Evolutionary conservation across 495 filamentous ascomycete genomes (phyloP).

Genomic region (Pseudomonodictys pantanalensis): DNA sequence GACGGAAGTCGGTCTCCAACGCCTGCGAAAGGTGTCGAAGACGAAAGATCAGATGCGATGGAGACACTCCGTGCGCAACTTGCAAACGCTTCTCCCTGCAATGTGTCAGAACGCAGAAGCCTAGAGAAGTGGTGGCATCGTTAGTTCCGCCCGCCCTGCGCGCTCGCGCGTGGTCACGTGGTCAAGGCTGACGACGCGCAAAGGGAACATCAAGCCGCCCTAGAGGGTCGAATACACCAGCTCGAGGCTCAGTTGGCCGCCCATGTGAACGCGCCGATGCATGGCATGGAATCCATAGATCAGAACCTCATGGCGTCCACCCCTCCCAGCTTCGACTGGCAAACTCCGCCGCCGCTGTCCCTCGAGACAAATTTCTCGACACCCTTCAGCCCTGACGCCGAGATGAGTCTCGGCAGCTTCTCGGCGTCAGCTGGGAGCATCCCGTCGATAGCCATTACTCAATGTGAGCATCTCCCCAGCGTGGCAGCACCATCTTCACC

Average conservation of each 20-base stretch:
- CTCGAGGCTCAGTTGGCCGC: constrained; percentile 22
- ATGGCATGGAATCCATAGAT: constrained; percentile 27
- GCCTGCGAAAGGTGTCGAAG: constrained; percentile 25
- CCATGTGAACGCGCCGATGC: constrained; percentile 25
- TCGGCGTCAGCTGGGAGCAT: constrained; percentile 21
- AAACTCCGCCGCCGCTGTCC: constrained; percentile 11
- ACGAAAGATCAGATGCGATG: constrained; percentile 26
- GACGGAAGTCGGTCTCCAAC: constrained; percentile 27
- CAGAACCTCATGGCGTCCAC: constrained; percentile 6
- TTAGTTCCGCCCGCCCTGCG: neutral
- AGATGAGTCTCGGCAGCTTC: constrained; percentile 16
- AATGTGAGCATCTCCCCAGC: constrained; percentile 20
- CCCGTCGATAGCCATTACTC: constrained; percentile 23
- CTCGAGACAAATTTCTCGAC: constrained; percentile 16
- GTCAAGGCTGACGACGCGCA: neutral
- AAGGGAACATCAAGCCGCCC: constrained; percentile 25
- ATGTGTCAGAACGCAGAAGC: constrained; percentile 25
- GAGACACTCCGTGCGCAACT: constrained; percentile 27
- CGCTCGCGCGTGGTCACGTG: constrained; percentile 11
- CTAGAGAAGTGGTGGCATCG: constrained; percentile 21
- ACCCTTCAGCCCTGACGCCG: constrained; percentile 6
- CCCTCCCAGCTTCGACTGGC: constrained; percentile 15
- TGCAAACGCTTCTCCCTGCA: constrained; percentile 25
- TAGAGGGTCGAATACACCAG: constrained; percentile 28
- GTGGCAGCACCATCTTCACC: constrained; percentile 12